Evolutionary conservation across 352 stramenopile genomes (phyloP).

Genomic region (Phytophthora fragariaefolia): DNA sequence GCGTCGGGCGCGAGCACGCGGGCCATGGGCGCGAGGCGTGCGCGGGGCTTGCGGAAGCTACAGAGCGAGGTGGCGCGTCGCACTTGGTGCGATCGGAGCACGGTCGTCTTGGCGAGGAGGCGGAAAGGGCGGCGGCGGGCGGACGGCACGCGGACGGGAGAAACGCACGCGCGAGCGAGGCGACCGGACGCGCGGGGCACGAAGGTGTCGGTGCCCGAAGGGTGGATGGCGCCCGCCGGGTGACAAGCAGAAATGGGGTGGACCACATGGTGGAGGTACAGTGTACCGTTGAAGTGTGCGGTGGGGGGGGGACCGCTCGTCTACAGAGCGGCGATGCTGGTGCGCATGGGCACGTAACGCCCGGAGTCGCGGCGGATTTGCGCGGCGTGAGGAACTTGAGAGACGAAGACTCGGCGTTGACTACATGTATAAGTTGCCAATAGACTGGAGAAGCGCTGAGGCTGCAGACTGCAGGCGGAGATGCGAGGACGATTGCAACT

Average conservation of each 20-base stretch:
- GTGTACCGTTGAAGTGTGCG: conserved; percentile 3
- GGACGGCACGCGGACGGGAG: background rate
- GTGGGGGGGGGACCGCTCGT: background rate
- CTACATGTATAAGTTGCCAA: too few relatives aligned
- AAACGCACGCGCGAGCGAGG: conserved; percentile 3
- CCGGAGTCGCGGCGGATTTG: background rate
- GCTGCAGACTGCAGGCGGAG: too few relatives aligned
- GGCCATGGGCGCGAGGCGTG: conserved; percentile 51
- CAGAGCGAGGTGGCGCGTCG: conserved; percentile 20
- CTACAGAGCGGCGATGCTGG: background rate
- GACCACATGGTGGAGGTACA: conserved; percentile 6
- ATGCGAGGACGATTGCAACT: too few relatives aligned
- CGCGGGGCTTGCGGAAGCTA: conserved; percentile 13
- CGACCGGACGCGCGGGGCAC: conserved; percentile 1
- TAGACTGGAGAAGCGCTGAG: background rate
- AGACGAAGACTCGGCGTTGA: too few relatives aligned
- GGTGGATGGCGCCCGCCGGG: conserved; percentile 2
- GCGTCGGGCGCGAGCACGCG: conserved; percentile 53
- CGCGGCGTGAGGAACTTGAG: background rate
- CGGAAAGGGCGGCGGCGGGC: conserved; percentile 8
- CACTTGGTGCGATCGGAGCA: conserved; percentile 8
- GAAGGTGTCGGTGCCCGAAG: conserved; percentile 8
- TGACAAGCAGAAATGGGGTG: conserved; percentile 2
- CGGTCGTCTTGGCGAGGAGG: conserved; percentile 25
- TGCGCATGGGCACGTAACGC: background rate